Evolutionary conservation across 192 early-diverging fungal species (phyloP).

Genomic region (Cladochytrium replicatum): DNA sequence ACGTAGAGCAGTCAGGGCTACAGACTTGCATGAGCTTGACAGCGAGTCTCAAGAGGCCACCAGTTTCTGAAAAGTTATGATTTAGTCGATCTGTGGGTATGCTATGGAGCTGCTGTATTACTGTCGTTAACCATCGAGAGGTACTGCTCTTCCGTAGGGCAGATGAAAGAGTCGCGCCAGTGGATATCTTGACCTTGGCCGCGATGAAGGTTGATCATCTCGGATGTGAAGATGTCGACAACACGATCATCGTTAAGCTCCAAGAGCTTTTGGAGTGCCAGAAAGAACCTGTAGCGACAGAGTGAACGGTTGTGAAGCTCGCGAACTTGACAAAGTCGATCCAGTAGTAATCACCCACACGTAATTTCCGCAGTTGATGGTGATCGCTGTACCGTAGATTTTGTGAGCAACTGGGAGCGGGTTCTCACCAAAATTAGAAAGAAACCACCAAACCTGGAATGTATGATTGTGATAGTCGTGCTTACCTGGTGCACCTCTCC

Average conservation of each 20-base stretch:
- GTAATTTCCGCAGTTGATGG: slow-evolving; percentile 96
- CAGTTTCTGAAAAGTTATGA: slow-evolving; percentile 62
- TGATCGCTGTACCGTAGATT: slow-evolving; percentile 83
- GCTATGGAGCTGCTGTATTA: too few species aligned
- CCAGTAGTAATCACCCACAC: too few species aligned
- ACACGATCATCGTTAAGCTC: slow-evolving; percentile 55
- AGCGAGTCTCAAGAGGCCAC: slow-evolving; percentile 83
- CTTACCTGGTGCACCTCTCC: slow-evolving; percentile 65
- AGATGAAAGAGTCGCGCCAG: slow-evolving; percentile 84
- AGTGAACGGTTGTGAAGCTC: too few species aligned
- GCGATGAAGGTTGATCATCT: slow-evolving; percentile 83
- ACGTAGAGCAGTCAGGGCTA: too few species aligned
- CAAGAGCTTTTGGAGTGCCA: slow-evolving; percentile 70
- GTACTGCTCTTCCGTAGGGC: slow-evolving; percentile 88
- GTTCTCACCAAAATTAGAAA: neutral
- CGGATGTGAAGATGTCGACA: slow-evolving; percentile 82
- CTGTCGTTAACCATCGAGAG: slow-evolving; percentile 93
- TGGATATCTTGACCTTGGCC: slow-evolving; percentile 98
- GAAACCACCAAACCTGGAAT: neutral
- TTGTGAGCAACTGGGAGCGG: slow-evolving; percentile 82
- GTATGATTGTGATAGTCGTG: too few species aligned
- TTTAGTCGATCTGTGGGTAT: too few species aligned
- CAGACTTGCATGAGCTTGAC: slow-evolving; percentile 84
- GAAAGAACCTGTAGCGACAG: slow-evolving; percentile 50
- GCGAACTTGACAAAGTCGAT: too few species aligned